Conservation (phyloP, 1,139 yeast species). For the Yamadazyma diddensiae region DNA sequence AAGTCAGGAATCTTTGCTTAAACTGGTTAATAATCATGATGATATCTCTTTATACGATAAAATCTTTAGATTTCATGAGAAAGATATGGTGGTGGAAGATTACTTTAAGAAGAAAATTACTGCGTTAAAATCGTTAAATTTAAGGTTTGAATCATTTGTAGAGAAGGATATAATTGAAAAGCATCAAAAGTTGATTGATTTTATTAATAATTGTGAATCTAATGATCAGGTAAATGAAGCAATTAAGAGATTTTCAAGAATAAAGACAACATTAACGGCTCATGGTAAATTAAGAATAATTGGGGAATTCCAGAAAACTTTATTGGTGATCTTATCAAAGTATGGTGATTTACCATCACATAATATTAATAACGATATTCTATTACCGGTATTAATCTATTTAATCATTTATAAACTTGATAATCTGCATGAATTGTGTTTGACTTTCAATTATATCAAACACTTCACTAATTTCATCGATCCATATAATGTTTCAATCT, state of each 20-base stretch:
- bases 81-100: conserved; percentile 36
- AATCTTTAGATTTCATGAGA: conserved; percentile 38
- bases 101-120: conserved; percentile 34
- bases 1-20: conserved; percentile 32
- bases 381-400: conserved; percentile 40
- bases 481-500: conserved; percentile 25
- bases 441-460: conserved; percentile 38
- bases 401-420: conserved; percentile 28
- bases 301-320: conserved; percentile 30
- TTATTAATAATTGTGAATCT: conserved; percentile 16
- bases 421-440: conserved; percentile 25
- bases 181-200: conserved; percentile 19
- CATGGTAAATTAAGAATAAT: conserved; percentile 28
- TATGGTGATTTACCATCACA: conserved; percentile 18
- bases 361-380: conserved; percentile 36
- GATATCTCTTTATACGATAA: conserved; percentile 36
- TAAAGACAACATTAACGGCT: conserved; percentile 28
- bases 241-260: conserved; percentile 12
- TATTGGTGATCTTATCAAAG: conserved; percentile 24
- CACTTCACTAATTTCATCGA: conserved; percentile 35
- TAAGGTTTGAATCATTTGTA: conserved; percentile 30
- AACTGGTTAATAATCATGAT: conserved; percentile 23
- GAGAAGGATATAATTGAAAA: conserved; percentile 19
- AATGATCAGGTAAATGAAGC: conserved; percentile 12
- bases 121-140: conserved; percentile 21